Evolutionary conservation across 1,139 yeast genomes (phyloP), one percentile per base, ranked within the genome.

Genomic region (Kurtzmaniella quercitrusa): DNA sequence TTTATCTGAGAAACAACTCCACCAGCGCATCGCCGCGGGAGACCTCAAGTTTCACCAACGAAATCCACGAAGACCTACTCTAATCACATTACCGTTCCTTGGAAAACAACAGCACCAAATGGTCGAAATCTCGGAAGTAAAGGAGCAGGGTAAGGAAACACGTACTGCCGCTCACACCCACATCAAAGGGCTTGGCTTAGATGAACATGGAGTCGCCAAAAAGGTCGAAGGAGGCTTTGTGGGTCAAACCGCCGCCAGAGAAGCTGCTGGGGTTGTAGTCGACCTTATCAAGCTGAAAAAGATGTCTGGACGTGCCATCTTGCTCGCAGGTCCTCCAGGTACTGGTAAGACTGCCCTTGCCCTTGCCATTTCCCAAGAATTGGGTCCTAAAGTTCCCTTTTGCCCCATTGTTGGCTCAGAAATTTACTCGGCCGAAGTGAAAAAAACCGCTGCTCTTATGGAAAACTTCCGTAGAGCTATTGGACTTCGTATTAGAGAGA

Each of bases 291-390:
- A 90, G 66, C 85, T 93, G 34, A 89, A 88, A 60, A 90, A 85
- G 63, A 85, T 93, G 88, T 85, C 95, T 45, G 98, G 98, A 25
- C 88, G 90, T 61, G 98, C 98, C n/a, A 82, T 93, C 40, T 68
- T 93, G 49, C 73, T 93, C 44, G 98, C 98, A 0, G 98, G 98
- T 48, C 95, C 96, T 3, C 98, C 98, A 15, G 98, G 98, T 3
- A 91, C 98, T 3, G 98, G 98, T 59, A 93, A 93, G 66, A 93
- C 98, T 1, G 98, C 98, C 0, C 74, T 93, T 58, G 98, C 98
- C 0, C 70, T 94, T 47, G 98, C 98, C 1, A 84, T 94, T 46
- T 88, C 98, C 2, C 98, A 93, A 62, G 98, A 93, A 63, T 74
- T 93, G 55, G 99, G 99, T 1, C 97, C 98, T 38, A 93, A 93